Percentiles rank a stretch among this genome's conserved stretches.
Evolutionary conservation across 1,284 basidiomycete genomes (phyloP).

Genomic region (Porphyrellus sp.): DNA sequence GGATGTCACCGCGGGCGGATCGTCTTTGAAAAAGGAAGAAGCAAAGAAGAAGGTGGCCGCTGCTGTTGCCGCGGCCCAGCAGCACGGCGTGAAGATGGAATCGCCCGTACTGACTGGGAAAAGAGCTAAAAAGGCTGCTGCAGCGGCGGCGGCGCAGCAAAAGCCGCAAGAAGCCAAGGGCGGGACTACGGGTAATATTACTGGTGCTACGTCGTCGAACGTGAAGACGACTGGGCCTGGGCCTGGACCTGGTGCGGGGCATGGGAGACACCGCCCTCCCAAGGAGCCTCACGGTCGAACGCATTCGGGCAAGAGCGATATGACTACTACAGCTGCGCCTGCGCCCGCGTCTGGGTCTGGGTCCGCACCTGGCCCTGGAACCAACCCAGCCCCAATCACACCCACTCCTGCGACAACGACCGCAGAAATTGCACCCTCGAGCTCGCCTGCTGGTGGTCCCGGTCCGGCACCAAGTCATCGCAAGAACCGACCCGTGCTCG

Average conservation of each 20-base stretch:
- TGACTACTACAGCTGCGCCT: background rate
- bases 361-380: background rate
- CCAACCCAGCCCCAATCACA: no score
- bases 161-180: constrained; percentile 9
- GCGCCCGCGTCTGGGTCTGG: background rate
- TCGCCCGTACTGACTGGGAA: constrained; percentile 29
- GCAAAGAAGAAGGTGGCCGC: constrained; percentile 46
- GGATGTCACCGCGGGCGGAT: constrained; percentile 36
- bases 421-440: constrained; percentile 3
- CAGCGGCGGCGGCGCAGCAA: constrained; percentile 24
- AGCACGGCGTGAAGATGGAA: constrained; percentile 18
- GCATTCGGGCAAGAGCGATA: constrained; percentile 8
- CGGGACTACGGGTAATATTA: constrained; percentile 1
- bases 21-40: constrained; percentile 46
- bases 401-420: constrained; percentile 1
- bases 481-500: constrained; percentile 53
- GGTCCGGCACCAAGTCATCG: constrained; percentile 35
- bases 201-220: constrained; percentile 6
- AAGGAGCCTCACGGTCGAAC: constrained; percentile 18
- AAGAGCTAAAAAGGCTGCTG: constrained; percentile 42
- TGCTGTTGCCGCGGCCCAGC: background rate
- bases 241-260: constrained; percentile 4
- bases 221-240: constrained; percentile 17
- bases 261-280: constrained; percentile 13
- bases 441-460: background rate